Conservation (phyloP, 2,329 filamentous ascomycete species). For the Zasmidium angulare region DNA sequence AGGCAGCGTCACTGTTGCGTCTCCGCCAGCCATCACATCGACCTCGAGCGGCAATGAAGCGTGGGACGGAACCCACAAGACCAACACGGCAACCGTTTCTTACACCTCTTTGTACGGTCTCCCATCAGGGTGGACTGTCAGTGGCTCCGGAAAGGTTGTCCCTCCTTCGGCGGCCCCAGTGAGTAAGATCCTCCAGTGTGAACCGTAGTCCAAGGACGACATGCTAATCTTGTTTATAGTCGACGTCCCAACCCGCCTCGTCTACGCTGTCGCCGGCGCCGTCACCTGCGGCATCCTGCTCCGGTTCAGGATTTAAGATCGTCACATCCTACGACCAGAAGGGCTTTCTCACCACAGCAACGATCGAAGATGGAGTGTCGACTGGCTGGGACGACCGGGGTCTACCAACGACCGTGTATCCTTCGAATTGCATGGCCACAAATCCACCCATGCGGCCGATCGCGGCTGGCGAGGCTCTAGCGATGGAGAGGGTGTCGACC, state of each 20-base stretch:
- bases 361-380: conserved; percentile 38
- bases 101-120: conserved; percentile 57
- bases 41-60: conserved; percentile 63
- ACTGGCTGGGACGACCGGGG: conserved; percentile 49
- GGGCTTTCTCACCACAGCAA: conserved; percentile 52
- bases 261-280: conserved; percentile 54
- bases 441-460: neutral
- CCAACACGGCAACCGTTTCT: conserved; percentile 39
- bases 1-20: conserved; percentile 53
- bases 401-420: conserved; percentile 42
- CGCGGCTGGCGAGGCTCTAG: conserved; percentile 12
- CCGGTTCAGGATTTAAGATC: conserved; percentile 42
- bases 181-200: conserved; percentile 51
- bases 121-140: conserved; percentile 79
- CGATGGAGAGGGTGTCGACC: conserved; percentile 6
- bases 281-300: conserved; percentile 46
- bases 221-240: conserved; percentile 27
- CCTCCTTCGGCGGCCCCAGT: conserved; percentile 67
- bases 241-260: conserved; percentile 51
- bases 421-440: conserved; percentile 20
- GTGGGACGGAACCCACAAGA: conserved; percentile 60
- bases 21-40: conserved; percentile 63
- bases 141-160: conserved; percentile 73
- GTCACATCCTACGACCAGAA: conserved; percentile 50
- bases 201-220: neutral